Evolutionary conservation across 2,329 filamentous ascomycete genomes (phyloP), one percentile per base, ranked within the genome.

Genomic region (Eutypella sp.): DNA sequence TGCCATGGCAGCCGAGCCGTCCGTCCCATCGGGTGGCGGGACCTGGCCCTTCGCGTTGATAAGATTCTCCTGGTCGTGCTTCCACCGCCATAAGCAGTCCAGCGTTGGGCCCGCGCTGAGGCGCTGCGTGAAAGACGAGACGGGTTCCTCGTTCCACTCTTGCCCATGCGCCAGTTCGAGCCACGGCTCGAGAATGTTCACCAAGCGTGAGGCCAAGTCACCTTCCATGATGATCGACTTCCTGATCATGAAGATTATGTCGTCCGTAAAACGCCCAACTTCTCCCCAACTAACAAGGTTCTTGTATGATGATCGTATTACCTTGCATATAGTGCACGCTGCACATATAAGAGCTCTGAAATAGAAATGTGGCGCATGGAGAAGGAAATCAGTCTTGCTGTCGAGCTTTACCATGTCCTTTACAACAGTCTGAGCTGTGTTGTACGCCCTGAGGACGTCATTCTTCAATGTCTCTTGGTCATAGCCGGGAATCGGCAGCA

Each of bases 71-170:
- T 54, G 51, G 39, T 61, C 63, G 25, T 48, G 50, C 46, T 62
- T 76, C 70, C 73, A 79, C 29, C 67, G 60, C 27, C 67, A 60
- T 6, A 80, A 61, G 49, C 74, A 79, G 53, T 73, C 75, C 48
- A 74, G 74, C 4, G 70, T 70, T 25, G 77, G 63, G 41, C 73
- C 71, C 3, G 73, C 74, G 15, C 71, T 68, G 4, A 78, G 66
- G 1, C 76, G 70, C 47, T 72, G 67, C 3, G 70, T 67, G 29
- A 72, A 70, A 11, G 63, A 60, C 2, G 68, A 68, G 0, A 69
- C 64, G 8, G 68, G 65, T 38, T 65, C 60, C 31, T 72, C 70
- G 59, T 23, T 68, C 64, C 45, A 73, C 56, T 41, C 63, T 65
- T 61, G 20, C 66, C 63, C 39, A 69, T 60, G 24, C 61, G 66